Conservation (phyloP, 495 filamentous ascomycete species). For the Ramalina intermedia region DNA sequence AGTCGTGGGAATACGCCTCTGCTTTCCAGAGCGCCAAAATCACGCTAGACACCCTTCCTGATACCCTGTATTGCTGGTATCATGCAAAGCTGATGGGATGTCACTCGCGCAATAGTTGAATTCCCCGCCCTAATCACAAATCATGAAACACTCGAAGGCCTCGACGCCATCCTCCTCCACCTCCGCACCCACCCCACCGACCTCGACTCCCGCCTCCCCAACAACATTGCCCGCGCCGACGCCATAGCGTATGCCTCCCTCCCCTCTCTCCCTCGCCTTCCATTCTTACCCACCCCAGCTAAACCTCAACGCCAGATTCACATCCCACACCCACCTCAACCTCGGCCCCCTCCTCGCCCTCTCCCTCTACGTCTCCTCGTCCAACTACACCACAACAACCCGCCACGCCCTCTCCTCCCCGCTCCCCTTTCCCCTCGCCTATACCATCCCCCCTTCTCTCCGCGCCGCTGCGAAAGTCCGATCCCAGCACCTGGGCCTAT, state of each 20-base stretch:
- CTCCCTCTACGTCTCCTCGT: conserved; percentile 74
- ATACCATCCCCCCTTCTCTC: conserved; percentile 54
- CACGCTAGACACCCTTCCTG: not conserved
- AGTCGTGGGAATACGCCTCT: too few relatives aligned
- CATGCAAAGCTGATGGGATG: not conserved
- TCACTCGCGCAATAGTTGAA: conserved; percentile 35
- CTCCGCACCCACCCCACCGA: conserved; percentile 42
- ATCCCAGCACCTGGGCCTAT: conserved; percentile 63
- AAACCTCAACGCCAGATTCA: conserved; percentile 24
- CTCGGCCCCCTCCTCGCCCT: conserved; percentile 57
- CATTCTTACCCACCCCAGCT: not conserved
- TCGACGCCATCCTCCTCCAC: conserved; percentile 58
- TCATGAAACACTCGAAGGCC: conserved; percentile 51
- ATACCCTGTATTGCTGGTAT: not conserved
- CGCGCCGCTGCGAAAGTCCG: conserved; percentile 52
- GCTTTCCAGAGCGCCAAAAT: not conserved
- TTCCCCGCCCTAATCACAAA: conserved; percentile 61
- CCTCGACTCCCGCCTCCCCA: conserved; percentile 35
- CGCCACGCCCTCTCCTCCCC: conserved; percentile 61
- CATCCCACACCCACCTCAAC: conserved; percentile 48
- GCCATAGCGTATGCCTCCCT: conserved; percentile 33
- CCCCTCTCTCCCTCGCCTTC: not conserved
- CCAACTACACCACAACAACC: conserved; percentile 63
- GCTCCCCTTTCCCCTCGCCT: conserved; percentile 71
- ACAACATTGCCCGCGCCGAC: conserved; percentile 32